phyloP scores from a whole-genome alignment of 2,329 filamentous ascomycete genomes.

The Onygenales sp. region DNA sequence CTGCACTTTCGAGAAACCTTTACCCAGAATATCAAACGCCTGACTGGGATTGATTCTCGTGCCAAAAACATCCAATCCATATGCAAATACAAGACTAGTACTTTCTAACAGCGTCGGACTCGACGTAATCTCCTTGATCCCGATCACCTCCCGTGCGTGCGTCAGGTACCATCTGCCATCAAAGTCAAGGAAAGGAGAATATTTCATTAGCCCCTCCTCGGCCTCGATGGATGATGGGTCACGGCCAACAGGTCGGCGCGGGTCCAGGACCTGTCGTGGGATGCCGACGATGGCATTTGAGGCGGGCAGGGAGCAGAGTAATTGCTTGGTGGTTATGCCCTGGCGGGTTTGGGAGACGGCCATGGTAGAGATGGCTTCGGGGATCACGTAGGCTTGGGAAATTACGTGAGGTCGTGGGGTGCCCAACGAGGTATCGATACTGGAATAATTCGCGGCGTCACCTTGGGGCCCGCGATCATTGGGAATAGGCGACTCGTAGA shows the following conservation, averaged over 20 bases:
- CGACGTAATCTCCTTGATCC: conserved; percentile 63
- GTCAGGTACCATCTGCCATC: conserved; percentile 73
- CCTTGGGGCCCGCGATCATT: conserved; percentile 79
- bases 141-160: conserved; percentile 72
- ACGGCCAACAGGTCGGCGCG: conserved; percentile 73
- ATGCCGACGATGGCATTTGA: conserved; percentile 69
- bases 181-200: conserved; percentile 68
- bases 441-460: conserved; percentile 63
- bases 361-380: conserved; percentile 68
- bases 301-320: conserved; percentile 68
- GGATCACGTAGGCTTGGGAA: conserved; percentile 71
- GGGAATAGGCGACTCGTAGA: conserved; percentile 75
- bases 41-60: conserved; percentile 79
- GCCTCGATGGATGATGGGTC: conserved; percentile 70
- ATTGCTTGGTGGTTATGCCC: conserved; percentile 74
- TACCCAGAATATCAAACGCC: conserved; percentile 84
- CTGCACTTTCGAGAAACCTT: conserved; percentile 85
- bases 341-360: conserved; percentile 82
- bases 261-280: conserved; percentile 69
- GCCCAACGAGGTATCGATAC: conserved; percentile 55
- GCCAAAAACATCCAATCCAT: conserved; percentile 79
- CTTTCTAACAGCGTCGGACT: conserved; percentile 78
- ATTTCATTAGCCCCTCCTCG: conserved; percentile 73
- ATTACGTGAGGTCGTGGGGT: conserved; percentile 62
- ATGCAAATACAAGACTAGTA: conserved; percentile 81